Evolutionary conservation across 176 grass and related monocot species (phyloP), one percentile per base, ranked within the genome.

Genomic region (Thinopyrum elongatum): DNA sequence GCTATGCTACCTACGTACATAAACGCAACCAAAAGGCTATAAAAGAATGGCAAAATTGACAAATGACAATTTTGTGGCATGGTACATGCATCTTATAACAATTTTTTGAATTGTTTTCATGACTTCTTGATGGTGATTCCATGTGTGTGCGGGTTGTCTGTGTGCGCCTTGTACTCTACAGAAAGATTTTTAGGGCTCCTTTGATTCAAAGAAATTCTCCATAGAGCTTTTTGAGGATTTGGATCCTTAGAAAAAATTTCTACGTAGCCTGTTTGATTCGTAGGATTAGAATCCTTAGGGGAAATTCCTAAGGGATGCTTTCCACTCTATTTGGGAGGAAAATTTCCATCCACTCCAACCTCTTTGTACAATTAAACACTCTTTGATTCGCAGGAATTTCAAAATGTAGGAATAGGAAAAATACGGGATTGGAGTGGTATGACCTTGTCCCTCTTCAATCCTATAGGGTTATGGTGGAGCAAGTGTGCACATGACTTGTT

Each of bases 401-500:
- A 53, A 53, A 53, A 53, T 2, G 17, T 53, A 53, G 49, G 17
- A 19, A 53, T 53, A 53, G 16, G 49, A 19, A 53, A 51, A 47
- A 47, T 47, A 47, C 1, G 4, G 46, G 46, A 51, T 19, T 53
- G 49, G 49, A 53, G 49, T 53, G 49, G 16, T 19, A 53, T 53
- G 49, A 2, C 49, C 49, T 22, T 38, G 14, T 78, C 59, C 55
- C 36, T 53, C 44, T 14, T 46, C 44, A 46, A 46, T 46, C 3
- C 44, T 46, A 46, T 46, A 46, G 16, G 47, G 47, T 53, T 53
- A 53, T 42, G 14, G 59, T 64, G 77, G 23, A 64, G 58, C 15
- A 83, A 88, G 63, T 25, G 55, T 69, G 47, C 21, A 78, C 78
- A 44, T 44, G 36, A 80, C 35, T 63, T 75, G 25, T 51, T 41